Evolutionary conservation across 805 yeast species (phyloP).

Genomic region (Jamesozyma spencerorum): DNA sequence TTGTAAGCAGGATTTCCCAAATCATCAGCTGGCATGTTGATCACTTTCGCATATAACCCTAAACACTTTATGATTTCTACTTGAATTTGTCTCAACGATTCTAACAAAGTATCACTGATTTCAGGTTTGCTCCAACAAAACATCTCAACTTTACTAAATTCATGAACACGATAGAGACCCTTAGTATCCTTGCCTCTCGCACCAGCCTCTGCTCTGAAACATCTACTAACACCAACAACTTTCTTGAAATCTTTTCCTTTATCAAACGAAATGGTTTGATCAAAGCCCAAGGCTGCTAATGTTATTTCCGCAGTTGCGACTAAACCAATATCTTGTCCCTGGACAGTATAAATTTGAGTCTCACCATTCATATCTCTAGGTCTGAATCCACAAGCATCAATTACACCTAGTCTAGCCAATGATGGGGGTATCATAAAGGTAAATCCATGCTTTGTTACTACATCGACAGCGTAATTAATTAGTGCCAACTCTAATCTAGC

Average conservation of each 20-base stretch:
- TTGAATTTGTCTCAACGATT: constrained; percentile 56
- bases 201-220: constrained; percentile 95
- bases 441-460: constrained; percentile 65
- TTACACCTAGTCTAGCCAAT: constrained; percentile 65
- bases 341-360: constrained; percentile 68
- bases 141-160: constrained; percentile 88
- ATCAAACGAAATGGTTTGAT: constrained; percentile 35
- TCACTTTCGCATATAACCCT: constrained; percentile 71
- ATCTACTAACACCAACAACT: constrained; percentile 72
- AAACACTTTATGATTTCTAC: constrained; percentile 50
- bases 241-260: constrained; percentile 40
- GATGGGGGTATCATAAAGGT: constrained; percentile 73
- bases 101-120: constrained; percentile 43
- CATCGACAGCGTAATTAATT: constrained; percentile 62
- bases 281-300: constrained; percentile 67
- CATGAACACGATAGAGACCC: constrained; percentile 91
- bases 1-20: constrained; percentile 88
- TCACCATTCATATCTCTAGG: constrained; percentile 86
- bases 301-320: constrained; percentile 97
- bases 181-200: constrained; percentile 88
- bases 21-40: constrained; percentile 85
- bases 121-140: constrained; percentile 59
- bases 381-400: constrained; percentile 86
- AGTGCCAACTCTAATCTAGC: constrained; percentile 86
- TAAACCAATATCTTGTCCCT: constrained; percentile 47